phyloP scores from a whole-genome alignment of 345 rosid genomes.

The Citrus cavaleriei region DNA sequence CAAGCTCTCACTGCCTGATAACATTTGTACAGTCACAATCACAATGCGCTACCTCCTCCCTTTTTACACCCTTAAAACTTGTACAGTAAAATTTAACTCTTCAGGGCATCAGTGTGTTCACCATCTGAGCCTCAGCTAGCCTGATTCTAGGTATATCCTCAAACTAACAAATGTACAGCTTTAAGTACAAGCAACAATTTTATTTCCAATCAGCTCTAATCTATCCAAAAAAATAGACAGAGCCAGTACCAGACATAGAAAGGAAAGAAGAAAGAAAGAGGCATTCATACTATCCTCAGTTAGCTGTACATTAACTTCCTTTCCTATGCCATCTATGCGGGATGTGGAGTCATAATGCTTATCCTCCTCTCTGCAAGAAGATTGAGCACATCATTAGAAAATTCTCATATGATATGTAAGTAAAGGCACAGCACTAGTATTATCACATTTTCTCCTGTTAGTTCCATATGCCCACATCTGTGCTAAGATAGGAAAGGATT shows the following conservation, averaged over 20 bases:
- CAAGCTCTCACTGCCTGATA: slow-evolving; percentile 22
- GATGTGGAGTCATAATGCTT: slow-evolving; percentile 49
- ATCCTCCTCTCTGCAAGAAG: slow-evolving; percentile 59
- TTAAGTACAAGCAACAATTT: slow-evolving; percentile 34
- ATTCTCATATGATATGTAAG: not conserved
- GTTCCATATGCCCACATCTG: not conserved
- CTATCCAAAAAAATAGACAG: slow-evolving; percentile 32
- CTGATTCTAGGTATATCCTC: slow-evolving; percentile 46
- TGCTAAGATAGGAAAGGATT: not conserved
- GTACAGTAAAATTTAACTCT: slow-evolving; percentile 30
- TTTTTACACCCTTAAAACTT: slow-evolving; percentile 40
- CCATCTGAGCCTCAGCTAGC: slow-evolving; percentile 37
- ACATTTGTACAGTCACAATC: slow-evolving; percentile 41
- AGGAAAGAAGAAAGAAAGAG: slow-evolving; percentile 27
- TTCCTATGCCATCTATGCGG: slow-evolving; percentile 33
- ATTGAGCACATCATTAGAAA: not conserved
- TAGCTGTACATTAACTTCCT: slow-evolving; percentile 55
- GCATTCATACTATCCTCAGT: slow-evolving; percentile 48
- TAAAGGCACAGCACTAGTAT: not conserved
- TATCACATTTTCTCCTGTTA: not conserved
- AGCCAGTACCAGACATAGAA: slow-evolving; percentile 25
- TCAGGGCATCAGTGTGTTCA: slow-evolving; percentile 25
- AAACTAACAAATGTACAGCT: slow-evolving; percentile 46
- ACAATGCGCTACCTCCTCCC: slow-evolving; percentile 26
- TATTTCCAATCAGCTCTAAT: slow-evolving; percentile 37